Conservation (phyloP, 192 early-diverging fungal genomes). For the Obelidium mucronatum region DNA sequence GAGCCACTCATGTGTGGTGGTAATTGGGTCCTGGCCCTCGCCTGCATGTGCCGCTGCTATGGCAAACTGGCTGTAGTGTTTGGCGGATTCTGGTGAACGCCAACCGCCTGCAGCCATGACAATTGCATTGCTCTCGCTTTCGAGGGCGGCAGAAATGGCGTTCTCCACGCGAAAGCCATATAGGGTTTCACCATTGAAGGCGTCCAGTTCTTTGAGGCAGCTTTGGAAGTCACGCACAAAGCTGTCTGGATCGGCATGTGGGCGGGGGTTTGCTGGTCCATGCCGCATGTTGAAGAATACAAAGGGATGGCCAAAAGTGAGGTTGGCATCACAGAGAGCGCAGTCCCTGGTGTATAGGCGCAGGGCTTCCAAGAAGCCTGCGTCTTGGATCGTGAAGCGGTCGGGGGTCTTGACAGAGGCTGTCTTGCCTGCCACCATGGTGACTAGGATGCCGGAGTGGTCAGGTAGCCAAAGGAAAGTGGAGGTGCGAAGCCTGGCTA, state of each 20-base stretch:
- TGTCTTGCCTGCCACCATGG: conserved; percentile 10
- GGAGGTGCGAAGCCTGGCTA: neutral
- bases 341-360: neutral
- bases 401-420: neutral
- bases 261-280: neutral
- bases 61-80: conserved; percentile 5
- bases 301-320: neutral
- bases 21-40: neutral
- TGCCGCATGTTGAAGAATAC: neutral
- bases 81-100: neutral
- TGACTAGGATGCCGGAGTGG: neutral
- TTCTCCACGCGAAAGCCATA: neutral
- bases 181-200: neutral
- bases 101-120: neutral
- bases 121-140: neutral
- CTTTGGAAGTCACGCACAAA: neutral
- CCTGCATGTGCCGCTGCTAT: neutral
- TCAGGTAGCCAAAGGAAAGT: neutral
- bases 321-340: neutral
- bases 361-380: neutral
- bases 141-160: neutral
- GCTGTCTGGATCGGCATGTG: neutral
- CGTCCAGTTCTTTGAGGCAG: neutral
- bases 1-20: neutral
- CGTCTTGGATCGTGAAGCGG: neutral